Evolutionary conservation across 257 asterid species (phyloP).

Genomic region (Salvia hispanica): DNA sequence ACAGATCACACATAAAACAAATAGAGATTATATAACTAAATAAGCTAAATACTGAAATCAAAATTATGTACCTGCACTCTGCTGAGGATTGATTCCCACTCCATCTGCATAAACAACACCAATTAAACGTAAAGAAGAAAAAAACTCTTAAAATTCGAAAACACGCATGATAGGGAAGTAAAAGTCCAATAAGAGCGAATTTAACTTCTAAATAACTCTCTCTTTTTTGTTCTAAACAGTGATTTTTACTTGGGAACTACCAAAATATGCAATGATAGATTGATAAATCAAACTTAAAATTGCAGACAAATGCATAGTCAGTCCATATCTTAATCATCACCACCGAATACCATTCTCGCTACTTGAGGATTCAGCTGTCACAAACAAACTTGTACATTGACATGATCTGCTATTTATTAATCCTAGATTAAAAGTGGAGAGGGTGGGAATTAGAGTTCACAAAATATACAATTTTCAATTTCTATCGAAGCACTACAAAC

Average conservation of each 20-base stretch:
- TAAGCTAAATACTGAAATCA: constrained; percentile 9
- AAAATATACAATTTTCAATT: constrained; percentile 2
- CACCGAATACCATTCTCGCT: neutral
- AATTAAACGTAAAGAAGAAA: constrained; percentile 9
- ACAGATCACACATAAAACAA: constrained; percentile 3
- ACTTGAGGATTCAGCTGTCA: neutral
- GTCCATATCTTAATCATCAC: neutral
- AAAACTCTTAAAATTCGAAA: constrained; percentile 4
- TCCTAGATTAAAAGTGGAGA: neutral
- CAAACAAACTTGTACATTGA: neutral
- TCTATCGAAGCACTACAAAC: neutral
- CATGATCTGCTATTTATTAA: neutral
- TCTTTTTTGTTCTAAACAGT: constrained; percentile 1
- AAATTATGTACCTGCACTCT: constrained; percentile 80
- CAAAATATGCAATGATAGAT: constrained; percentile 13
- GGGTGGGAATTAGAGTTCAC: neutral
- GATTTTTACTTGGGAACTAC: neutral
- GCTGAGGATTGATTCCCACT: constrained; percentile 96
- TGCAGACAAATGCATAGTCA: neutral
- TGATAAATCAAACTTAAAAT: constrained; percentile 21
- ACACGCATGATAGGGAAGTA: constrained; percentile 5
- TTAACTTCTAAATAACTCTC: constrained; percentile 1
- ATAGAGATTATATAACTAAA: neutral
- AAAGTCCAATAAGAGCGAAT: constrained; percentile 19
- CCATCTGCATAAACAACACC: constrained; percentile 65